phyloP scores from a whole-genome alignment of 176 grass and related monocot species.

The Musa troglodytarum region DNA sequence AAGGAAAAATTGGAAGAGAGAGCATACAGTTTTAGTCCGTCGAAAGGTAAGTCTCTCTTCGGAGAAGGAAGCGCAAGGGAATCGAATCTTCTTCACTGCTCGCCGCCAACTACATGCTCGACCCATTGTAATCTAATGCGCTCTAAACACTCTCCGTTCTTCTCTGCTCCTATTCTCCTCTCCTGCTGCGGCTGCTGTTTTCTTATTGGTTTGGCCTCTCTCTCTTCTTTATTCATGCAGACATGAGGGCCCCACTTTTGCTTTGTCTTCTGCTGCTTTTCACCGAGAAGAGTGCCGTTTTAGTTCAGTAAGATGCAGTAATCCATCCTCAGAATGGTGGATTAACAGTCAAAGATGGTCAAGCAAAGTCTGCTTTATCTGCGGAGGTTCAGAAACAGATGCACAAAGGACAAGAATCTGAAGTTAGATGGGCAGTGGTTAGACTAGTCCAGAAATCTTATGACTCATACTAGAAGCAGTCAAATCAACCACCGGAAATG shows the following conservation, averaged over 20 bases:
- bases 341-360: not conserved
- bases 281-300: not conserved
- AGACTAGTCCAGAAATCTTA: not conserved
- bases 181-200: not conserved
- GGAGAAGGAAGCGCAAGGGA: constrained; percentile 19
- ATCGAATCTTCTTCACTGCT: constrained; percentile 11
- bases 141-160: not conserved
- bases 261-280: not conserved
- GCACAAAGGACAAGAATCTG: not conserved
- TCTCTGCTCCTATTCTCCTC: not conserved
- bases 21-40: not conserved
- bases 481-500: not conserved
- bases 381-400: not conserved
- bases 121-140: not conserved
- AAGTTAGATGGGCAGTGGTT: not conserved
- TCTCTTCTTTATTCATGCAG: not conserved
- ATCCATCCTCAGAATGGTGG: not conserved
- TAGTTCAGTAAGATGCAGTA: not conserved
- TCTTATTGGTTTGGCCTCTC: not conserved
- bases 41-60: not conserved
- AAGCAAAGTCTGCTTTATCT: not conserved
- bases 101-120: constrained; percentile 8
- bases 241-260: not conserved
- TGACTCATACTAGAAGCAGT: not conserved
- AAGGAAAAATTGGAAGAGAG: constrained; percentile 33